Base-by-base conservation (phyloP, 352 stramenopile species). In the Blastocystis sp. region DNA sequence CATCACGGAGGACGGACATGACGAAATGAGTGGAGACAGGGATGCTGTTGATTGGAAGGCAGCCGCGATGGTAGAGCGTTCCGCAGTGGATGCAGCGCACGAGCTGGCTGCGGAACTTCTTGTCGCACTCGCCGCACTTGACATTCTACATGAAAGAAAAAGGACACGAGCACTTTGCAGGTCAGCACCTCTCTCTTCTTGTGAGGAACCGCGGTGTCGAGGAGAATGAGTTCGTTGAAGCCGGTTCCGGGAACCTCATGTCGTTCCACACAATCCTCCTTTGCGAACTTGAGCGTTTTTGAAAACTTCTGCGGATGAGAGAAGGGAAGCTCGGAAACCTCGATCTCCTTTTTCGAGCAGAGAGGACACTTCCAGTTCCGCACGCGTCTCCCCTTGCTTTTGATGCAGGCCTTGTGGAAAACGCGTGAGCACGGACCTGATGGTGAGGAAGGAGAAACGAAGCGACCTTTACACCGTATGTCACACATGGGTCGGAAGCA, bases 41-140 rank as follows among this genome's bases (percentile, higher is more conserved):
- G 51, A 81, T 81, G 46, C 69, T 64, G 34, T 81, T 81, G 7
- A 81, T 29, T 3, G 69, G 69, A 11, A 81, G 48, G 29, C 69
- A 81, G 14, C 69, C 69, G 16, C 69, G 44, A 32, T 81, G 69
- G 42, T 81, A 81, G 8, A 81, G 46, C 16, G 69, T 44, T 27
- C 69, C 69, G 32, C 69, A 81, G 24, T 48, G 53, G 48, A 81
- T 57, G 44, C 69, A 81, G 36, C 69, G 69, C 9, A 81, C 27
- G 9, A 81, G 69, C 21, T 81, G 69, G 21, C 69, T 81, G 14
- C 69, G 69, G 27, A 8, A 46, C 4, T 64, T 48, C 44, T 81
- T 81, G 32, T 81, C 51, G 40, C 69, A 81, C 36, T 81, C 69
- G 8, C 69, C 42, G 46, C 69, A 81, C 1, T 81, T 81, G 21